These are phyloP conservation scores for Coix lacrymajobi DNA, from an alignment of 176 grass and related monocot species.

Conservation along the genomic window DNA sequence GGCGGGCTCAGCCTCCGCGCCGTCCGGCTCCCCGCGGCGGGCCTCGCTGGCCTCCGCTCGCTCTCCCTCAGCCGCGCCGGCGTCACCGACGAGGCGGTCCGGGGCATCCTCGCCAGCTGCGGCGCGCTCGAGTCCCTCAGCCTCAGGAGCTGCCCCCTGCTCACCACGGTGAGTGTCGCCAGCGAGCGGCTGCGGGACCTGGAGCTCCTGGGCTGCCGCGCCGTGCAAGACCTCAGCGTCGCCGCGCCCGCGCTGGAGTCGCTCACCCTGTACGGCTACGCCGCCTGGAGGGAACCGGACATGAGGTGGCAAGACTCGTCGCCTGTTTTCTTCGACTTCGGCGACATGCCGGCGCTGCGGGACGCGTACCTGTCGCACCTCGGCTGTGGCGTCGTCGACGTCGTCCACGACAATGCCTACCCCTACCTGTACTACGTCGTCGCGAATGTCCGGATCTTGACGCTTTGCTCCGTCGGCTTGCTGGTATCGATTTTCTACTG, in stretches of 20 bases:
- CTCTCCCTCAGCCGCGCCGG: constrained; percentile 27
- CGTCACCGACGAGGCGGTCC: constrained; percentile 32
- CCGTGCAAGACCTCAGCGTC: background rate
- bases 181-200: constrained; percentile 33
- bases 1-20: constrained; percentile 26
- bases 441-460: constrained; percentile 35
- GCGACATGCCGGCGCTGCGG: background rate
- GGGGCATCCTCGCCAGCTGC: constrained; percentile 15
- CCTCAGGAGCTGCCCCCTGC: constrained; percentile 32
- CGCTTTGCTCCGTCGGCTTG: constrained; percentile 38
- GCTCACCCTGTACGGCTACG: constrained; percentile 24
- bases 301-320: constrained; percentile 19
- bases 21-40: background rate
- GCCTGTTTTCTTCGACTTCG: background rate
- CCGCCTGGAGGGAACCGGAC: background rate
- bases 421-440: constrained; percentile 1
- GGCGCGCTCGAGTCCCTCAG: constrained; percentile 38
- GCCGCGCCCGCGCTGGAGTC: constrained; percentile 35
- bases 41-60: constrained; percentile 22
- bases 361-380: background rate
- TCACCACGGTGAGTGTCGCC: constrained; percentile 1
- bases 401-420: background rate
- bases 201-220: constrained; percentile 23
- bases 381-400: background rate
- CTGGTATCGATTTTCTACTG: constrained; percentile 27